These are phyloP conservation scores for Mycena venus DNA, from an alignment of 768 basidiomycete species.

Conservation along the genomic window DNA sequence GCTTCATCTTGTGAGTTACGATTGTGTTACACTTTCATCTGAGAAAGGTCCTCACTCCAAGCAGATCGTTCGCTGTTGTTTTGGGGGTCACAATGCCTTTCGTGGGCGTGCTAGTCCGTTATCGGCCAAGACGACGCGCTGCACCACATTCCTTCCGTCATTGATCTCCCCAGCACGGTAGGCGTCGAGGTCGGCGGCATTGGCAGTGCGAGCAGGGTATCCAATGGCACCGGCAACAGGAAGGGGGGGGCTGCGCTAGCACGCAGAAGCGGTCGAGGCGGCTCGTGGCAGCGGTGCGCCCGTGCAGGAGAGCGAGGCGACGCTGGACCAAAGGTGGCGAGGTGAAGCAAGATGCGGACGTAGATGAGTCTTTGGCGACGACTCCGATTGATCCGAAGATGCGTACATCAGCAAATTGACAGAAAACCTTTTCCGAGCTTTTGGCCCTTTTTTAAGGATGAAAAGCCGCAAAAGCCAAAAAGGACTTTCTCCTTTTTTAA, in stretches of 20 bases:
- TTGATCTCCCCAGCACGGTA: slow-evolving; percentile 75
- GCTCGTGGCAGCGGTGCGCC: slow-evolving; percentile 43
- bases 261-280: slow-evolving; percentile 38
- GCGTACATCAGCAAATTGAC: too few relatives aligned
- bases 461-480: too few relatives aligned
- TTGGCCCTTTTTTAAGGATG: too few relatives aligned
- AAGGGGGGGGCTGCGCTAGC: slow-evolving; percentile 27
- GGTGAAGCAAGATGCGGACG: slow-evolving; percentile 44
- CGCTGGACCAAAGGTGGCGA: slow-evolving; percentile 63
- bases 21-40: too few relatives aligned
- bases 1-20: too few relatives aligned
- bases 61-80: too few relatives aligned
- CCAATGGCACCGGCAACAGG: slow-evolving; percentile 33
- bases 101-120: slow-evolving; percentile 85
- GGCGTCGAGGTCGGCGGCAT: slow-evolving; percentile 61
- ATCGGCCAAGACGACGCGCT: slow-evolving; percentile 70
- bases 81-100: too few relatives aligned
- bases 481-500: too few relatives aligned
- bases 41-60: too few relatives aligned
- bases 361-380: too few relatives aligned
- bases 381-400: too few relatives aligned
- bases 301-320: slow-evolving; percentile 56
- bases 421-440: too few relatives aligned
- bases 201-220: slow-evolving; percentile 50
- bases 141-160: slow-evolving; percentile 85